These are phyloP conservation scores for Globisporangium emineosum DNA, from an alignment of 352 stramenopile species.

Conservation along the genomic window DNA sequence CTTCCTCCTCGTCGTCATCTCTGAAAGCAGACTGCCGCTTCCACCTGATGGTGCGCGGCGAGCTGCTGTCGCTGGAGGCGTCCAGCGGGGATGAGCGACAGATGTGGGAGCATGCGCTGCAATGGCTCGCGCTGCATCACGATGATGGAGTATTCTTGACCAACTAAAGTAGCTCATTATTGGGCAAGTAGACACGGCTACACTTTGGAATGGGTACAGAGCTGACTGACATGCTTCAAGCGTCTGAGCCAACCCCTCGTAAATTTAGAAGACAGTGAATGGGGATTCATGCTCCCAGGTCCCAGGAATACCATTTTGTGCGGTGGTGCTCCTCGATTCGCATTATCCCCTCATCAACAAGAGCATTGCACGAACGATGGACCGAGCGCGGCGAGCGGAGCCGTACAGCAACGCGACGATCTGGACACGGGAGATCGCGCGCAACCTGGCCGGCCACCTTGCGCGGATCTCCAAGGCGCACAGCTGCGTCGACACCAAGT, in stretches of 20 bases:
- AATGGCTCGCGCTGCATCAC: constrained; percentile 33
- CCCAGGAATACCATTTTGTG: constrained; percentile 4
- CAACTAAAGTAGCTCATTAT: neutral
- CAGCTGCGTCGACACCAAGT: constrained; percentile 67
- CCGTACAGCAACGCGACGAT: constrained; percentile 76
- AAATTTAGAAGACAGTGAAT: neutral
- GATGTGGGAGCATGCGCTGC: constrained; percentile 36
- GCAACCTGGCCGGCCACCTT: constrained; percentile 65
- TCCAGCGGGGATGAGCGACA: constrained; percentile 25
- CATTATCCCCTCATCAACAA: neutral
- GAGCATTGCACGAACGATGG: constrained; percentile 31
- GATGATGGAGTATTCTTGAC: constrained; percentile 3
- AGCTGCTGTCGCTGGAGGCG: constrained; percentile 37
- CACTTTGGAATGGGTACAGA: neutral
- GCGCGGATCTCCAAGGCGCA: constrained; percentile 66
- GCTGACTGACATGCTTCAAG: neutral
- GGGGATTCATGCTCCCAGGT: neutral
- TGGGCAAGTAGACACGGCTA: neutral
- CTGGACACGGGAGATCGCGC: constrained; percentile 71
- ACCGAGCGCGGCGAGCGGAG: constrained; percentile 64
- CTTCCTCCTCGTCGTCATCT: constrained; percentile 18
- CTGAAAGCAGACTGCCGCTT: constrained; percentile 13
- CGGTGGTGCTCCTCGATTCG: neutral
- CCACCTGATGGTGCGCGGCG: constrained; percentile 36
- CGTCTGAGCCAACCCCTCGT: neutral